Evolutionary conservation across 352 stramenopile genomes (phyloP), one percentile per base, ranked within the genome.

Genomic region (Peronospora belbahrii): DNA sequence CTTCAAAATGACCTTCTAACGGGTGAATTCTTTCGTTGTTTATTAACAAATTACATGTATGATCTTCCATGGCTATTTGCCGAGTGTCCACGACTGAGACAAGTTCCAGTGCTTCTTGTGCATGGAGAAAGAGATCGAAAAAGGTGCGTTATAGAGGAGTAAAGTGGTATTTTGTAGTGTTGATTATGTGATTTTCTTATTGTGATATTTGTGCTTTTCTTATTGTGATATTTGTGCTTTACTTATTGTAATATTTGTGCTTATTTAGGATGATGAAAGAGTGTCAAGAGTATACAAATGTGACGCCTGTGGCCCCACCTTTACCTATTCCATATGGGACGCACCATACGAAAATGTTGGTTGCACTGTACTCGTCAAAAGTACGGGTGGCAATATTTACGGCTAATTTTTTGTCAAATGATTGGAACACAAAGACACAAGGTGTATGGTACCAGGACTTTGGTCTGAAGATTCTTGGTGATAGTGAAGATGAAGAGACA

Each of bases 341-440:
- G 15, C 82, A 95, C 60, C 83, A 95, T 55, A 89, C 80, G 0
- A 95, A 95, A 42, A 91, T 89, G 73, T 59, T 91, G 50, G 73
- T 89, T 13, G 59, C 85, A 4, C 45, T 90, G 20, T 87, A 85
- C 44, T 46, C 64, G 8, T 52, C 61, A 0, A 75, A 76, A 34
- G 74, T 89, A 25, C 74, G 83, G 25, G 70, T 94, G 8, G 75
- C 72, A 6, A 88, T 94, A 31, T 91, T 85, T 59, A 93, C 83
- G 1, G 83, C 83, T 18, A 94, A 94, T 42, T 90, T 92, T 38
- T 61, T 94, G 23, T 45, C 73, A 0, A 67, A 65, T 22, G 83
- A 94, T 51, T 91, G 81, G 77, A 65, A 85, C 52, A 70, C 68
- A 39, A 94, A 94, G 62, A 93, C 77, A 3, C 79, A 94, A 44